These are phyloP conservation scores for Porpolomopsis calyptriformis DNA, from an alignment of 768 basidiomycete species.

Conservation along the genomic window DNA sequence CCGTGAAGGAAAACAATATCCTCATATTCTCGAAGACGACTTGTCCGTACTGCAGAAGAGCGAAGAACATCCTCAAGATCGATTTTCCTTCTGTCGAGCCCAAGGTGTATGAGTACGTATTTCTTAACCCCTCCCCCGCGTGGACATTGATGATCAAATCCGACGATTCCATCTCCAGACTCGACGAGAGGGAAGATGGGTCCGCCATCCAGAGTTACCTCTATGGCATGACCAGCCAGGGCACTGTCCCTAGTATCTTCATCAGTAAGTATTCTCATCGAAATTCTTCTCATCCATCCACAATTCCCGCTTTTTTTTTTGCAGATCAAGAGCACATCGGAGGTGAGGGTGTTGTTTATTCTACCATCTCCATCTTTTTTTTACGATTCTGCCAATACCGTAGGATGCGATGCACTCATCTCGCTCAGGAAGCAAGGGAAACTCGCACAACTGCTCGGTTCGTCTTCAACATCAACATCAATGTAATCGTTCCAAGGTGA, in stretches of 20 bases:
- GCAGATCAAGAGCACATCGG: neutral
- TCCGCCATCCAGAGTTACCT: conserved; percentile 43
- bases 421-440: neutral
- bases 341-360: neutral
- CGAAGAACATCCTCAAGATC: conserved; percentile 35
- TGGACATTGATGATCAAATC: no score
- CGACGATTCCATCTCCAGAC: no score
- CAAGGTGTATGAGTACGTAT: conserved; percentile 38
- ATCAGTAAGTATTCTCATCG: conserved; percentile 31
- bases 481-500: neutral
- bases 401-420: neutral
- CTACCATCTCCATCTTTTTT: neutral
- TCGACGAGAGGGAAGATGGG: conserved; percentile 37
- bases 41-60: conserved; percentile 41
- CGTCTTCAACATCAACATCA: neutral
- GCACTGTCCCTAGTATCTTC: conserved; percentile 51
- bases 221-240: conserved; percentile 35
- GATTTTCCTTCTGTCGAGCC: conserved; percentile 30
- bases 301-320: no score
- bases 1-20: conserved; percentile 3
- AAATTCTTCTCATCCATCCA: neutral
- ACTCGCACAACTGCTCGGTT: neutral
- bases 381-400: neutral
- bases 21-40: conserved; percentile 30
- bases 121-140: no score